Evolutionary conservation across 345 rosid species (phyloP).

Genomic region (Durio zibethinus): DNA sequence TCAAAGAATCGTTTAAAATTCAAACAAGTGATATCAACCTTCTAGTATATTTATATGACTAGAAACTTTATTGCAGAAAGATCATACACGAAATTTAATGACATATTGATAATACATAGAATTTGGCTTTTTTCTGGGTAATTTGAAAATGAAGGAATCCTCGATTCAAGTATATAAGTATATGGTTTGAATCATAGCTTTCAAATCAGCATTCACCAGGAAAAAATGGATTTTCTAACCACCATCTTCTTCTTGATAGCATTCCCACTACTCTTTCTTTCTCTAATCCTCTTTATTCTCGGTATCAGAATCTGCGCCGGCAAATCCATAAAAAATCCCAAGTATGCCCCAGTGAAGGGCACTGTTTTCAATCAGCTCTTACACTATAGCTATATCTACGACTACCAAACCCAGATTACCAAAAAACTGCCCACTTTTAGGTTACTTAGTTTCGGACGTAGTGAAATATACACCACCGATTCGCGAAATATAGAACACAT

Average conservation of each 20-base stretch:
- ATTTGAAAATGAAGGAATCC: too few species aligned
- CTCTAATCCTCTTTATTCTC: conserved; percentile 17
- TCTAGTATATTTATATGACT: too few species aligned
- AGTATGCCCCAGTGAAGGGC: conserved; percentile 55
- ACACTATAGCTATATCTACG: conserved; percentile 47
- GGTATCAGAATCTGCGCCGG: conserved; percentile 36
- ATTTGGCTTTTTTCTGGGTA: too few species aligned
- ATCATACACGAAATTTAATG: too few species aligned
- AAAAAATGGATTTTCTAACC: conserved; percentile 27
- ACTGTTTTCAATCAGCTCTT: conserved; percentile 42
- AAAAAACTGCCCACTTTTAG: conserved; percentile 45
- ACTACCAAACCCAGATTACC: conserved; percentile 49
- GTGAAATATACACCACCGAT: conserved; percentile 53
- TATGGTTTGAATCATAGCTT: background rate
- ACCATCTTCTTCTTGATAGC: conserved; percentile 22
- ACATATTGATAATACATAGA: too few species aligned
- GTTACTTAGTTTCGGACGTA: conserved; percentile 39
- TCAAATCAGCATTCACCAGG: background rate
- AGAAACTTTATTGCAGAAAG: too few species aligned
- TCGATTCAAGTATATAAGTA: too few species aligned
- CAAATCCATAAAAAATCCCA: conserved; percentile 44
- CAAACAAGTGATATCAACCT: too few species aligned
- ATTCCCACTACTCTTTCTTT: conserved; percentile 20
- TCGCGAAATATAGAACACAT: conserved; percentile 64
- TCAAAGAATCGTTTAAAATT: too few species aligned